These are phyloP conservation scores for Diaporthe humulicola DNA, from an alignment of 2,329 filamentous ascomycete genomes.

Conservation along the genomic window DNA sequence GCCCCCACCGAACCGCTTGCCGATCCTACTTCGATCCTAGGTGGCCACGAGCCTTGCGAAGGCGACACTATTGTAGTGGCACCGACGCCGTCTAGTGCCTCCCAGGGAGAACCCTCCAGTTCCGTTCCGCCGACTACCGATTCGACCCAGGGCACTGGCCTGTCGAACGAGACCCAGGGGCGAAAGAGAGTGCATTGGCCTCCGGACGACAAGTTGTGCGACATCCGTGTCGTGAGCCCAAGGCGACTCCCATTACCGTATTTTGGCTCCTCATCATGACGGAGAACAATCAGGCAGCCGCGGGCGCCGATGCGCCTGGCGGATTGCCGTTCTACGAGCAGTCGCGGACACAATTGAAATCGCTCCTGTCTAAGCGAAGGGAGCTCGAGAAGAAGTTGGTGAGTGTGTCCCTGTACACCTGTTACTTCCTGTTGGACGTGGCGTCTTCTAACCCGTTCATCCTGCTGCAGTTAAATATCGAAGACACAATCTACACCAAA, in stretches of 20 bases:
- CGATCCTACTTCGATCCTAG: constrained; percentile 10
- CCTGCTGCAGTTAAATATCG: constrained; percentile 53
- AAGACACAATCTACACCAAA: constrained; percentile 86
- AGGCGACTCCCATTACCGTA: neutral
- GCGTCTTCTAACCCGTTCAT: neutral
- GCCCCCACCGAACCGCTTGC: neutral
- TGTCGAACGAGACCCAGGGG: neutral
- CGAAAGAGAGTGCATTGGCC: constrained; percentile 13
- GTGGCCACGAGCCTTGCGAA: neutral
- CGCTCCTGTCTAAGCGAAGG: constrained; percentile 75
- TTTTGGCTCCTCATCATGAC: constrained; percentile 45
- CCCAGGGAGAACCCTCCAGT: neutral
- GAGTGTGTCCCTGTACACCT: constrained; percentile 4
- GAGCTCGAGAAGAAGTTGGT: constrained; percentile 58
- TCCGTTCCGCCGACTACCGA: neutral
- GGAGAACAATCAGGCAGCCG: constrained; percentile 49
- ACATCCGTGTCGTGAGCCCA: constrained; percentile 29
- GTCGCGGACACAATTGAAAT: constrained; percentile 75
- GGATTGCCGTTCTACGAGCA: constrained; percentile 79
- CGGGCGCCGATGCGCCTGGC: constrained; percentile 57
- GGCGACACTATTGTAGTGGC: neutral
- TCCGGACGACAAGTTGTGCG: constrained; percentile 6
- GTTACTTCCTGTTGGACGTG: no score
- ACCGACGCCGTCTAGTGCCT: neutral
- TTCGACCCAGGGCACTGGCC: neutral